Percentiles rank a stretch among this genome's conserved stretches.
These are phyloP conservation scores for Moesziomyces parantarcticus DNA, from an alignment of 1,284 basidiomycete genomes.

Conservation along the genomic window DNA sequence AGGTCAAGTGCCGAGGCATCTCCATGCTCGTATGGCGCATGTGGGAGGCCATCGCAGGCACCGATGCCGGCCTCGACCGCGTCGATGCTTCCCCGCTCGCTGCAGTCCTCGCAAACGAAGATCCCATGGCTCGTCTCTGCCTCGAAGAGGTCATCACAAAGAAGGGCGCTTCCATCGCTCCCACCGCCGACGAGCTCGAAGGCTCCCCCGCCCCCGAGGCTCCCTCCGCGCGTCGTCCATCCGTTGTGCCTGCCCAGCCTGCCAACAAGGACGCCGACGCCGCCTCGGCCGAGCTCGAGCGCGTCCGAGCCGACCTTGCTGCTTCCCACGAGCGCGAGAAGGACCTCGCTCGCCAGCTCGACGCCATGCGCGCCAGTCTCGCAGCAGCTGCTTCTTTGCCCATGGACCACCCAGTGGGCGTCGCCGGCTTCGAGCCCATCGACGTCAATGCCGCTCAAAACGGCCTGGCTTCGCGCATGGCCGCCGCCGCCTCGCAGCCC, in stretches of 20 bases:
- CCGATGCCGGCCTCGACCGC: slow-evolving; percentile 32
- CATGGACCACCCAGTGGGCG: slow-evolving; percentile 10
- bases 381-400: slow-evolving; percentile 13
- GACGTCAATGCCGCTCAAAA: slow-evolving; percentile 10
- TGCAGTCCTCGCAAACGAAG: slow-evolving; percentile 43
- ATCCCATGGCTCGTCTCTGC: slow-evolving; percentile 39
- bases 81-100: slow-evolving; percentile 37
- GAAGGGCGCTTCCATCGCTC: slow-evolving; percentile 57
- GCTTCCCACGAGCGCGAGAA: slow-evolving; percentile 32
- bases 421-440: slow-evolving; percentile 12
- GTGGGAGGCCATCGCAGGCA: slow-evolving; percentile 56
- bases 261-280: slow-evolving; percentile 2
- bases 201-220: slow-evolving; percentile 29
- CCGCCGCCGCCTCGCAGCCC: slow-evolving; percentile 17
- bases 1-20: slow-evolving; percentile 74
- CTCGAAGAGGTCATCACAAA: slow-evolving; percentile 53
- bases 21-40: slow-evolving; percentile 62
- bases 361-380: slow-evolving; percentile 26
- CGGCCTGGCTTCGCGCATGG: slow-evolving; percentile 5
- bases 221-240: slow-evolving; percentile 2
- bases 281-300: slow-evolving; percentile 37
- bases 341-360: slow-evolving; percentile 21
- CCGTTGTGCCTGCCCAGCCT: slow-evolving; percentile 1
- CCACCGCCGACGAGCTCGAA: slow-evolving; percentile 48
- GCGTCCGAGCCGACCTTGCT: slow-evolving; percentile 31